Conservation (phyloP, 106 monocot species). For the Acanthochlamys bracteata region DNA sequence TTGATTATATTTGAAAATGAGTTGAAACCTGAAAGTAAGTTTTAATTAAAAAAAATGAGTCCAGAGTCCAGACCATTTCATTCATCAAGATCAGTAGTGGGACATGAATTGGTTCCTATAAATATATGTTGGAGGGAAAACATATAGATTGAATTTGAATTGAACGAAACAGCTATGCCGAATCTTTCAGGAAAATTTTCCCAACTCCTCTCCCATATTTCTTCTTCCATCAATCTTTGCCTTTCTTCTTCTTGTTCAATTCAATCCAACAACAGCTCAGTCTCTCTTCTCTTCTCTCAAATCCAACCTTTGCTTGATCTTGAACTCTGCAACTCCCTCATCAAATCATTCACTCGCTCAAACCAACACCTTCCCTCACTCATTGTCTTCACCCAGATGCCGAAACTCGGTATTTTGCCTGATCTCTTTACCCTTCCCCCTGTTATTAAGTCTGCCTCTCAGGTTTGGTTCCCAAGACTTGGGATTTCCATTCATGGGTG, state of each 20-base stretch:
- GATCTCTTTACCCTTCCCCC: conserved; percentile 17
- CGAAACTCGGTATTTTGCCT: background rate
- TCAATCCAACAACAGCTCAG: too few species aligned
- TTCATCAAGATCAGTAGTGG: background rate
- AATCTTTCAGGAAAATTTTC: background rate
- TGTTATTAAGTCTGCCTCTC: conserved; percentile 14
- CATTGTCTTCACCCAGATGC: conserved; percentile 19
- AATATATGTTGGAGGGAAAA: too few species aligned
- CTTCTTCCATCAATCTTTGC: conserved; percentile 4
- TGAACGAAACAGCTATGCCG: background rate
- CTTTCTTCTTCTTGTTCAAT: background rate
- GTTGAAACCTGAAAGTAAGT: background rate
- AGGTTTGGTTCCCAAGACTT: background rate
- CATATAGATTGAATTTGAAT: too few species aligned
- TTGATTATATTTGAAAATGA: background rate
- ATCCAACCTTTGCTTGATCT: conserved; percentile 5
- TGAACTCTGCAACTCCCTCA: conserved; percentile 17
- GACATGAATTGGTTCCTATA: too few species aligned
- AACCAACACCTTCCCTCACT: background rate
- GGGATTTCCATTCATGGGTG: conserved; percentile 12
- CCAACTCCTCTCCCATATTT: conserved; percentile 8
- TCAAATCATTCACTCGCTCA: conserved; percentile 7
- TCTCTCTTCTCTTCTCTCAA: conserved; percentile 14
- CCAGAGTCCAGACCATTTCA: background rate
- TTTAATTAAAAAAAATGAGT: background rate